Conservation (phyloP, 179 eudicot genomes). For the Corrigiola litoralis region DNA sequence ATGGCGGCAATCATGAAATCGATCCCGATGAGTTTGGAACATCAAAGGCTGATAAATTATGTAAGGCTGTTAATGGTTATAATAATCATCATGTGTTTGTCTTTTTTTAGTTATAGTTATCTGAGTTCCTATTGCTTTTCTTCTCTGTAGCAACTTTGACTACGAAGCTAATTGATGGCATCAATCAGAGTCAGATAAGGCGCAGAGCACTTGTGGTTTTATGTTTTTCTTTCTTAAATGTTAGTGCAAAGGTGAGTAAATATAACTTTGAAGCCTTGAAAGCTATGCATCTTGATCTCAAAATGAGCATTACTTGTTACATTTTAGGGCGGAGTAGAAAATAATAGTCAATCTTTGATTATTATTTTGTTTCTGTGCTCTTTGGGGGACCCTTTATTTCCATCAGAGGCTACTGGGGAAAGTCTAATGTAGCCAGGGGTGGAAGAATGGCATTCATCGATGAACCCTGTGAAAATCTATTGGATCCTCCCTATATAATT, state of each 20-base stretch:
- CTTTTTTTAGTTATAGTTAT: not conserved
- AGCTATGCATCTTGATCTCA: too few species aligned
- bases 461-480: too few species aligned
- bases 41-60: constrained; percentile 60
- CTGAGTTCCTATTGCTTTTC: not conserved
- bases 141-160: constrained; percentile 60
- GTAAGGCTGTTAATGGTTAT: constrained; percentile 42
- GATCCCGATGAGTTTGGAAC: constrained; percentile 46
- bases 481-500: too few species aligned
- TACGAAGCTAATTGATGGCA: constrained; percentile 75
- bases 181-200: constrained; percentile 76
- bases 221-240: constrained; percentile 54
- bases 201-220: constrained; percentile 77
- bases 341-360: too few species aligned
- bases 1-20: constrained; percentile 58
- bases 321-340: too few species aligned
- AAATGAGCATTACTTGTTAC: too few species aligned
- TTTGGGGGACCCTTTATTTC: not conserved
- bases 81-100: not conserved
- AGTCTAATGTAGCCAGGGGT: not conserved
- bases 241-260: constrained; percentile 53
- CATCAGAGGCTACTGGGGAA: not conserved
- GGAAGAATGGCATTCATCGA: too few species aligned
- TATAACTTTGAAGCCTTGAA: too few species aligned
- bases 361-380: not conserved